Percentiles rank a stretch among this genome's conserved stretches.
Evolutionary conservation across 2,329 filamentous ascomycete species (phyloP).

Genomic region (Pyricularia grisea): DNA sequence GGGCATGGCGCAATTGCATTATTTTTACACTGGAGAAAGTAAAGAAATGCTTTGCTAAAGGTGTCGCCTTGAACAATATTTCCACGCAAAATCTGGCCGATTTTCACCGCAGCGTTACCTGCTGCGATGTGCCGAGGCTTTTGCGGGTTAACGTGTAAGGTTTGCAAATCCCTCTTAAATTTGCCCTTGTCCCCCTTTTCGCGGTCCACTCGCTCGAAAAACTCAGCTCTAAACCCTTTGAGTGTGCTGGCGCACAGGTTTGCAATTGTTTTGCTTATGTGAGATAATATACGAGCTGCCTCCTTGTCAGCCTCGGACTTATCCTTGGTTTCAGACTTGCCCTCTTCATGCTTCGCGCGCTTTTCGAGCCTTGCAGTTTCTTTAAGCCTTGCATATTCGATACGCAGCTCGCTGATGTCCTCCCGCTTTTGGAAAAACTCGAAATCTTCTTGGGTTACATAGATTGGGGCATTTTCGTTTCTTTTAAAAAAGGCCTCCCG

Average conservation of each 20-base stretch:
- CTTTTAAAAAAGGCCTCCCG: background rate
- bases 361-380: background rate
- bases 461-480: slow-evolving; percentile 1
- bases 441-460: background rate
- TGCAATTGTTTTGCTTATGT: background rate
- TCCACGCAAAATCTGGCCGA: background rate
- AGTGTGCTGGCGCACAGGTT: background rate
- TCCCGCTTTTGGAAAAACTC: background rate
- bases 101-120: background rate
- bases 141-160: background rate
- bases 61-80: background rate
- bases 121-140: background rate
- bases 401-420: background rate
- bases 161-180: background rate
- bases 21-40: background rate
- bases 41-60: background rate
- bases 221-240: background rate
- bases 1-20: background rate
- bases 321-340: background rate
- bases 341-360: background rate
- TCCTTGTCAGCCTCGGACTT: background rate
- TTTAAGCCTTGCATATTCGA: background rate
- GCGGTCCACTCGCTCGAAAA: background rate
- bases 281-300: background rate
- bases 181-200: background rate